Evolutionary conservation across 805 yeast genomes (phyloP), one percentile per base, ranked within the genome.

Genomic region (Yarrowia hollandica): DNA sequence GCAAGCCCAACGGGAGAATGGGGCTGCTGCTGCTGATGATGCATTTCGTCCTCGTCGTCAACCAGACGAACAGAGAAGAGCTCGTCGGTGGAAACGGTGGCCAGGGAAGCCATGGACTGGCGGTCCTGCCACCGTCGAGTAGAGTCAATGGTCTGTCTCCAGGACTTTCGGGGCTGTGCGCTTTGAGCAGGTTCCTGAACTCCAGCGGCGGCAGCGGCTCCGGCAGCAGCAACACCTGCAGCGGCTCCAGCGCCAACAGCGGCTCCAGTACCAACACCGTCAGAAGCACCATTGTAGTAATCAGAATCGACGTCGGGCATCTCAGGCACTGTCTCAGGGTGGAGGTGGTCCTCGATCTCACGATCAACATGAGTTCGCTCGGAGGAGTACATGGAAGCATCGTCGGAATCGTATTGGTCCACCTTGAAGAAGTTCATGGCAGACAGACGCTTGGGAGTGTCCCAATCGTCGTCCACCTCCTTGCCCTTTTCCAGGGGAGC

Each of bases 71-170:
- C 89, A 4, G 88, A 86, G 67, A 90, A 79, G 46, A 90, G 78
- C 68, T 89, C 92, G 54, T 85, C 88, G 0, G 97, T 89, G 28
- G 91, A 84, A 30, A 91, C 91, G 0, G 96, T 90, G 23, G 90
- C 90, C 60, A 86, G 67, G 0, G 97, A 88, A 34, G 79, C 80
- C 60, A 82, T 76, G 9, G 95, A 85, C 31, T 81, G 83, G 69
- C 92, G 81, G 44, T 81, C 75, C 63, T 76, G 74, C 76, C 78
- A 74, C 38, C 70, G 61, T 33, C 69, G 64, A 38, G 69, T 69
- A 22, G 69, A 66, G 15, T 68, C 65, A 64, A 74, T 68, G 5
- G 75, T 72, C 62, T 71, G 74, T 66, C 90, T 76, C 91, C 91
- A 86, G 5, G 85, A 85, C 66, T 73, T 79, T 67, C 79, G 64